Evolutionary conservation across 306 rosid species (phyloP).

Genomic region (Purshia tridentata): DNA sequence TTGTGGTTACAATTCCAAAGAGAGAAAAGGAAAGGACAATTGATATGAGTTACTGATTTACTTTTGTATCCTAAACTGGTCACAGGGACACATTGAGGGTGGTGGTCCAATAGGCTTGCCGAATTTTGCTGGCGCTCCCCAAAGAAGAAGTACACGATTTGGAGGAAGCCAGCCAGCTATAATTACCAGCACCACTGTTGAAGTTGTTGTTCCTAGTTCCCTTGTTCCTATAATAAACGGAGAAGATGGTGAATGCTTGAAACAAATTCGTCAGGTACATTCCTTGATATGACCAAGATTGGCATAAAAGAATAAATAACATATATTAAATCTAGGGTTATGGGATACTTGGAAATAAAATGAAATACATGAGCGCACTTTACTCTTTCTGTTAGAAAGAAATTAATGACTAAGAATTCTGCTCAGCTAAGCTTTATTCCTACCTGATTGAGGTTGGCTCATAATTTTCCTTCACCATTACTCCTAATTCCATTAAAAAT

Average conservation of each 20-base stretch:
- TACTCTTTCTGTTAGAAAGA: background rate
- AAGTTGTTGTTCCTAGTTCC: conserved; percentile 83
- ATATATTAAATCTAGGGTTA: background rate
- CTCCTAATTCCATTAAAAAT: background rate
- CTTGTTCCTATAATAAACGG: conserved; percentile 78
- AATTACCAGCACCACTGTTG: conserved; percentile 82
- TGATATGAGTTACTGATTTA: conserved; percentile 12
- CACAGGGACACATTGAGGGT: conserved; percentile 73
- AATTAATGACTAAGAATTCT: background rate
- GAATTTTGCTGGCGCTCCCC: conserved; percentile 66
- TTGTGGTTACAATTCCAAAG: background rate
- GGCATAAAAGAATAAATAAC: background rate
- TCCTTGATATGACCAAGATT: background rate
- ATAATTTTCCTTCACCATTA: background rate
- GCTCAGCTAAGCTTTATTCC: background rate
- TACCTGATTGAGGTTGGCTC: background rate
- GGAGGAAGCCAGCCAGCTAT: conserved; percentile 70
- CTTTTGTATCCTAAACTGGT: conserved; percentile 21
- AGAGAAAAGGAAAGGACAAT: background rate
- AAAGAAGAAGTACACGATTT: conserved; percentile 64
- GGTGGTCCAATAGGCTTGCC: conserved; percentile 69
- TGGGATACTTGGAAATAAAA: background rate
- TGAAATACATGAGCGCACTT: background rate
- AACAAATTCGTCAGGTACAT: conserved; percentile 83
- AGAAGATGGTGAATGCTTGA: conserved; percentile 96